phyloP scores from a whole-genome alignment of 495 filamentous ascomycete species.

The Neurospora sp. region DNA sequence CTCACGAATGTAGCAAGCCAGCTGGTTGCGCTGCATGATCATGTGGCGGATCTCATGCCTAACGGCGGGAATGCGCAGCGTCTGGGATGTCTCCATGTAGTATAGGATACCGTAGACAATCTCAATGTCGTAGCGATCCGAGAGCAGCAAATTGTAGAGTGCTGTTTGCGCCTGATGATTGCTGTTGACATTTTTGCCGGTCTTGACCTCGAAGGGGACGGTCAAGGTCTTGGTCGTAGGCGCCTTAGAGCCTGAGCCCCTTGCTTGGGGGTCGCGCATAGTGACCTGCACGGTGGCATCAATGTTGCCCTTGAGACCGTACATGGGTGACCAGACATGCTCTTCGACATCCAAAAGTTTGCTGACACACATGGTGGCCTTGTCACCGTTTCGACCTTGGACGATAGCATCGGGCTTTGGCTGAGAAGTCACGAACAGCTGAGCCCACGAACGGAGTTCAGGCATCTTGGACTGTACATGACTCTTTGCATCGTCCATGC shows the following conservation, averaged over 20 bases:
- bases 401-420: slow-evolving; percentile 68
- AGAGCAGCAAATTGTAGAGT: slow-evolving; percentile 84
- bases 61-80: slow-evolving; percentile 70
- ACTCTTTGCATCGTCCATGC: slow-evolving; percentile 56
- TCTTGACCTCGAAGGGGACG: slow-evolving; percentile 92
- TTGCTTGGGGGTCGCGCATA: slow-evolving; percentile 46
- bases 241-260: slow-evolving; percentile 36
- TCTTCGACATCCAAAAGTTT: slow-evolving; percentile 95
- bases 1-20: slow-evolving; percentile 76
- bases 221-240: slow-evolving; percentile 44
- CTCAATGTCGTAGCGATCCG: slow-evolving; percentile 89
- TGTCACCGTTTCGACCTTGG: slow-evolving; percentile 63
- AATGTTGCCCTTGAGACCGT: slow-evolving; percentile 93
- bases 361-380: slow-evolving; percentile 69
- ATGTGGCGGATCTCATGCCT: slow-evolving; percentile 83
- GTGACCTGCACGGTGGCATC: slow-evolving; percentile 95
- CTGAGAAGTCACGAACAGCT: slow-evolving; percentile 59
- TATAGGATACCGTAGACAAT: slow-evolving; percentile 84
- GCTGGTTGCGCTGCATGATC: slow-evolving; percentile 89
- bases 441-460: slow-evolving; percentile 73
- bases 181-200: slow-evolving; percentile 67
- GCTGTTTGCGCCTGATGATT: slow-evolving; percentile 88
- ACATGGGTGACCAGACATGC: slow-evolving; percentile 95
- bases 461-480: slow-evolving; percentile 71
- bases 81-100: slow-evolving; percentile 85